Evolutionary conservation across 768 basidiomycete genomes (phyloP), one percentile per base, ranked within the genome.

Genomic region (Lentinula sp.): DNA sequence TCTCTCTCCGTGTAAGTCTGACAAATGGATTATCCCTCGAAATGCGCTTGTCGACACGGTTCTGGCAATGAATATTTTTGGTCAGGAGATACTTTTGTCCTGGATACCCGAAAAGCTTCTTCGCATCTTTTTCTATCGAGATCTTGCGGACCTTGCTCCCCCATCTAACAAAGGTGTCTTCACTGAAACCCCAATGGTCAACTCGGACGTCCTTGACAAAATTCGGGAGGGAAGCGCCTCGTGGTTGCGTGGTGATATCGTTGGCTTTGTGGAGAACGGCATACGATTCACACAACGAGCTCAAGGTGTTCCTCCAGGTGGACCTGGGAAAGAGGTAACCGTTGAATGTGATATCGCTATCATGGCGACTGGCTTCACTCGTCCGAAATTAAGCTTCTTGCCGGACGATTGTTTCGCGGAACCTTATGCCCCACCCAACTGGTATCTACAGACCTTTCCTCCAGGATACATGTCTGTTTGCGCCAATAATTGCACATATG

Each of bases 371-470:
- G 82, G 83, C 3, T 84, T 79, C 66, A 70, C 80, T 66, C 74
- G 76, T 56, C 82, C 82, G 0, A 65, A 67, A 6, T 59, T 82
- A 18, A 71, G 74, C 48, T 83, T 85, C 66, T 66, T 84, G 59
- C 73, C 76, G 6, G 62, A 75, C 2, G 76, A 80, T 2, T 67
- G 84, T 43, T 84, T 84, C 69, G 81, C 82, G 0, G 77, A 79
- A 51, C 76, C 73, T 4, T 80, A 81, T 57, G 72, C 80, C 73
- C 73, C 80, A 21, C 82, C 82, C 16, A 74, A 80, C 57, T 63
- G 83, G 52, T 84, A 84, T 62, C 72, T 83, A 15, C 82, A 84
- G 62, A 84, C 81, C 66, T 84, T 85, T 70, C 74, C 76, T 18
- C 78, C 78, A 0, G 79, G 81, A 64, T 81, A 84, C 67, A 83